phyloP scores from a whole-genome alignment of 2,329 filamentous ascomycete species.

The Colletotrichum scovillei region DNA sequence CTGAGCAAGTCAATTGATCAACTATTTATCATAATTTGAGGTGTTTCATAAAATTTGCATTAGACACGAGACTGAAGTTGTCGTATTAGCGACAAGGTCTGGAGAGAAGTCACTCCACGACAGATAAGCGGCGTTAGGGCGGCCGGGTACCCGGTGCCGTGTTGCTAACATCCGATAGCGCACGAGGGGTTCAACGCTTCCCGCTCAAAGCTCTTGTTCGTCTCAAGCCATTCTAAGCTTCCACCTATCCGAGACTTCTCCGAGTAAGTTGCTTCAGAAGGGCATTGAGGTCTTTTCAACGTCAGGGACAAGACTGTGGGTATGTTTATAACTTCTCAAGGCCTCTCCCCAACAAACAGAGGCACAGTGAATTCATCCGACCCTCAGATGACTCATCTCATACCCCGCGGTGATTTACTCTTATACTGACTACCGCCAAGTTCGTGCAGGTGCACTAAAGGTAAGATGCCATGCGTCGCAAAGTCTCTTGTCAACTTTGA shows the following conservation, averaged over 20 bases:
- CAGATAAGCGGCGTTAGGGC: constrained; percentile 9
- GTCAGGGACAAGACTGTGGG: background rate
- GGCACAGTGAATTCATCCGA: background rate
- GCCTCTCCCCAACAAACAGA: background rate
- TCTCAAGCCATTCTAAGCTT: constrained; percentile 11
- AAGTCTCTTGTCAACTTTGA: background rate
- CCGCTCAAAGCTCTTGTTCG: constrained; percentile 2
- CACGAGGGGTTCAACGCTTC: constrained; percentile 14
- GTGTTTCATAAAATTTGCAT: too few species aligned
- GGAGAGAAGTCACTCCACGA: background rate
- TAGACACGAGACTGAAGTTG: too few species aligned
- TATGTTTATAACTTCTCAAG: background rate
- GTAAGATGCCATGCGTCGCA: background rate
- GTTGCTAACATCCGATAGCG: constrained; percentile 4
- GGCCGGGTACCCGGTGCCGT: background rate
- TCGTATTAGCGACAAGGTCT: background rate
- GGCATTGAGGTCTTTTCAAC: background rate
- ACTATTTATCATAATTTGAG: background rate
- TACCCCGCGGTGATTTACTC: constrained; percentile 11
- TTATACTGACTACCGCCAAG: constrained; percentile 7
- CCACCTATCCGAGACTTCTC: constrained; percentile 11
- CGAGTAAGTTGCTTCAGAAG: background rate
- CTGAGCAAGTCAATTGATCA: background rate
- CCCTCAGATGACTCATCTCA: constrained; percentile 24
- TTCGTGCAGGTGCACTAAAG: background rate